phyloP scores from a whole-genome alignment of 495 filamentous ascomycete species.

The Jackrogersella minutella region DNA sequence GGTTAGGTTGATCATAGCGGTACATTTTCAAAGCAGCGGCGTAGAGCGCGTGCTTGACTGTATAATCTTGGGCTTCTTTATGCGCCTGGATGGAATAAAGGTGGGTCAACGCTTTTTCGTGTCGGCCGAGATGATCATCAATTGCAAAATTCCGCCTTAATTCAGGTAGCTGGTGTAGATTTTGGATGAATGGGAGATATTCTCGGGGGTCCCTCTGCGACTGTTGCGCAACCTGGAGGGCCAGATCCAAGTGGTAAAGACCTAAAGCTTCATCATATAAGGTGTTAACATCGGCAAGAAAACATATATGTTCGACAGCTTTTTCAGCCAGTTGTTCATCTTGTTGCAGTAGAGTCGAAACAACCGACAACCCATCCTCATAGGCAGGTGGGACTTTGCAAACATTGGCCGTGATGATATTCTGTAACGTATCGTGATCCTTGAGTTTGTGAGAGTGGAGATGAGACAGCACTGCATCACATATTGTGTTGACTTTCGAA shows the following conservation, averaged over 20 bases:
- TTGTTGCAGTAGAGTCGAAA: conserved; percentile 74
- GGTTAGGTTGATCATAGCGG: conserved; percentile 72
- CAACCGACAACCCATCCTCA: conserved; percentile 81
- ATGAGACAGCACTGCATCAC: conserved; percentile 79
- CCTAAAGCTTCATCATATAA: conserved; percentile 93
- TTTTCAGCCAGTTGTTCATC: conserved; percentile 75
- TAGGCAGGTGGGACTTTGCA: conserved; percentile 92
- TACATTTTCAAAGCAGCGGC: conserved; percentile 79
- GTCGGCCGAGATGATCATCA: conserved; percentile 82
- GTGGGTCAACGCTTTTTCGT: conserved; percentile 77
- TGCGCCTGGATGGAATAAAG: conserved; percentile 71
- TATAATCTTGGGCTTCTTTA: conserved; percentile 78
- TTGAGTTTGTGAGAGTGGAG: conserved; percentile 69
- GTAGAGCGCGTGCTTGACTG: conserved; percentile 81
- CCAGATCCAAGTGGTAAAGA: conserved; percentile 88
- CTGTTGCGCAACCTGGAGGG: conserved; percentile 90
- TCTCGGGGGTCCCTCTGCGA: conserved; percentile 95
- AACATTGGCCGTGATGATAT: conserved; percentile 91
- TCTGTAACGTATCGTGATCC: conserved; percentile 72
- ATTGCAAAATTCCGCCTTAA: conserved; percentile 80
- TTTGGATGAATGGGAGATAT: conserved; percentile 93
- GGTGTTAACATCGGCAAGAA: conserved; percentile 89
- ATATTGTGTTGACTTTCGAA: conserved; percentile 86
- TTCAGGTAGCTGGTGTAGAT: conserved; percentile 74
- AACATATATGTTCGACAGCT: conserved; percentile 95